Conservation (phyloP, 306 rosid species). For the Vicia villosa region DNA sequence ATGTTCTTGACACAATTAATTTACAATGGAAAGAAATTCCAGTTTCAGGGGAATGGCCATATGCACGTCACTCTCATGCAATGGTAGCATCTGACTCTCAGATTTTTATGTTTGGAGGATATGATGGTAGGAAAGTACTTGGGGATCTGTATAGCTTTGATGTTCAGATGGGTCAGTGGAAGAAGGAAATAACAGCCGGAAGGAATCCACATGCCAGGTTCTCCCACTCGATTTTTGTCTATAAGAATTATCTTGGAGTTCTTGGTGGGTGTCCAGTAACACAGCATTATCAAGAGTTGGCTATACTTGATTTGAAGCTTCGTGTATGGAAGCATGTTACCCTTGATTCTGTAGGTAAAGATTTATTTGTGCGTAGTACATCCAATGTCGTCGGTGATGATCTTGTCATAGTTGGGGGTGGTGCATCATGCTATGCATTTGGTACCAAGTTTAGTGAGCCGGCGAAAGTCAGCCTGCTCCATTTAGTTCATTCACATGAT, state of each 20-base stretch:
- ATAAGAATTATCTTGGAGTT: conserved; percentile 69
- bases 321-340: conserved; percentile 66
- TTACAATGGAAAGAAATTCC: conserved; percentile 67
- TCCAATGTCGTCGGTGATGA: conserved; percentile 67
- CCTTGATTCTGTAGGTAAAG: conserved; percentile 62
- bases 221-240: conserved; percentile 86
- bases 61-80: conserved; percentile 90
- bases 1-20: conserved; percentile 60
- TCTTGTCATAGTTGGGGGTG: conserved; percentile 85
- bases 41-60: conserved; percentile 66
- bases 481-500: conserved; percentile 43
- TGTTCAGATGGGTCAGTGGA: conserved; percentile 67
- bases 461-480: conserved; percentile 62
- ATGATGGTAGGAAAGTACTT: conserved; percentile 76
- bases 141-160: conserved; percentile 81
- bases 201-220: conserved; percentile 87
- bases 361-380: conserved; percentile 90
- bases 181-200: conserved; percentile 65
- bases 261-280: conserved; percentile 92
- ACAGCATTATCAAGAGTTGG: conserved; percentile 73
- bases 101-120: conserved; percentile 80
- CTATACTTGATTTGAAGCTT: conserved; percentile 73
- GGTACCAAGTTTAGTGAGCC: conserved; percentile 96
- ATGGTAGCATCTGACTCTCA: conserved; percentile 76
- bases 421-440: conserved; percentile 95